A percentile compares a stretch with the other conserved stretches of the same genome.
phyloP scores from a whole-genome alignment of 192 early-diverging fungal genomes.

The Oehlia diaphana region DNA sequence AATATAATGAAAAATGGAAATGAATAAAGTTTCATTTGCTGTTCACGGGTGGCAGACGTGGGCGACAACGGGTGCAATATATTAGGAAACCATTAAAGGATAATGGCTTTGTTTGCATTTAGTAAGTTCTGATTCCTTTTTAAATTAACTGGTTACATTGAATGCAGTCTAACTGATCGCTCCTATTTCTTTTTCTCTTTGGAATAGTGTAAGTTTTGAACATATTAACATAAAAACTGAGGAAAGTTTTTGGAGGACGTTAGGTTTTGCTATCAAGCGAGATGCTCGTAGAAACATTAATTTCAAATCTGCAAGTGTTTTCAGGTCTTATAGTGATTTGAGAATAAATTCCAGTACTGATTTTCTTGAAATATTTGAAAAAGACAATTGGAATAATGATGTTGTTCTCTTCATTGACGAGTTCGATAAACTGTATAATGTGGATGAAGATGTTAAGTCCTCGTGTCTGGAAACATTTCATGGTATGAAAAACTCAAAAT shows the following conservation, averaged over 20 bases:
- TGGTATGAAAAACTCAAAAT: constrained; percentile 4
- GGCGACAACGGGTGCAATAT: constrained; percentile 28
- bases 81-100: constrained; percentile 15
- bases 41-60: too few relatives aligned
- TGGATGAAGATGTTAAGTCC: too few relatives aligned
- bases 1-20: too few relatives aligned
- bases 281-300: too few relatives aligned
- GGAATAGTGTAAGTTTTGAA: constrained; percentile 19
- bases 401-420: constrained; percentile 27
- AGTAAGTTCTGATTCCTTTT: not conserved
- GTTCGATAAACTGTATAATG: not conserved
- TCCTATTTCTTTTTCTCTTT: constrained; percentile 2
- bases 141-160: not conserved
- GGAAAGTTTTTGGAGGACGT: not conserved
- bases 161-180: not conserved
- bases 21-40: too few relatives aligned
- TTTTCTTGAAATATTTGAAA: not conserved
- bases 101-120: constrained; percentile 16
- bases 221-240: not conserved
- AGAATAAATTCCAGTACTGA: not conserved
- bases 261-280: not conserved
- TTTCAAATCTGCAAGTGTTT: not conserved
- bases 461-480: not conserved
- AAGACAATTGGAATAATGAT: constrained; percentile 6
- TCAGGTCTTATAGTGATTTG: not conserved